These are phyloP conservation scores for Geosmithia flava DNA, from an alignment of 2,329 filamentous ascomycete species.

Conservation along the genomic window DNA sequence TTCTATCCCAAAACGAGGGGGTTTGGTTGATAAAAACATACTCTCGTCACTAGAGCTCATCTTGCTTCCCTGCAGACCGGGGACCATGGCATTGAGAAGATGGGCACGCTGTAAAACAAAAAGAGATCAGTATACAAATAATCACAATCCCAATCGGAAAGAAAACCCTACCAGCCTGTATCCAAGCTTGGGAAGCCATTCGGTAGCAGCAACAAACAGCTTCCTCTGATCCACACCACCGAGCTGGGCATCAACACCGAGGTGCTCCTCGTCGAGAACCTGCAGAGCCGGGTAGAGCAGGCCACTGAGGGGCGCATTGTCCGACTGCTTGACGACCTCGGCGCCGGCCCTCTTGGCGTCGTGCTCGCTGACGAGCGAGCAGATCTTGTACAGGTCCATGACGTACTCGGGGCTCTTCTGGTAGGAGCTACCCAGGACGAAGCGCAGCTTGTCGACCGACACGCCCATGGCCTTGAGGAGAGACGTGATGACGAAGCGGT, in stretches of 20 bases:
- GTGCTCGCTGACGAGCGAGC: constrained; percentile 58
- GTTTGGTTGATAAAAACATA: constrained; percentile 8
- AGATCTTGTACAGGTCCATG: constrained; percentile 79
- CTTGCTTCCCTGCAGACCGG: constrained; percentile 73
- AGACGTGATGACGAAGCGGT: constrained; percentile 61
- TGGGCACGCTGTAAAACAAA: constrained; percentile 18
- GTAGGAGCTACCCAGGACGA: constrained; percentile 77
- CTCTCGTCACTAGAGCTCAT: constrained; percentile 70
- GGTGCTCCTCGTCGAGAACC: constrained; percentile 79
- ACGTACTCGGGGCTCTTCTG: constrained; percentile 62
- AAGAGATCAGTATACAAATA: constrained; percentile 1
- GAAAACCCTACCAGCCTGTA: constrained; percentile 50
- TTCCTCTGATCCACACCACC: constrained; percentile 81
- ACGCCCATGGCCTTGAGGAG: constrained; percentile 70
- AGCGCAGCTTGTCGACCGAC: constrained; percentile 64
- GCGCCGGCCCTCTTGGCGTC: constrained; percentile 84
- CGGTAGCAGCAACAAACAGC: constrained; percentile 75
- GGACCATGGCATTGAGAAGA: constrained; percentile 63
- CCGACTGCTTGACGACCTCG: constrained; percentile 87
- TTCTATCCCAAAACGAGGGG: not conserved
- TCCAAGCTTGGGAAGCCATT: constrained; percentile 73
- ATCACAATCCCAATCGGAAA: constrained; percentile 4
- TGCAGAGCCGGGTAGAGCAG: constrained; percentile 48
- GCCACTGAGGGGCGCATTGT: constrained; percentile 54
- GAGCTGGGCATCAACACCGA: constrained; percentile 80